A percentile compares a stretch with the other conserved stretches of the same genome.
Evolutionary conservation across 371 early-diverging fungal species (phyloP).

Genomic region (Mortierella sp.): DNA sequence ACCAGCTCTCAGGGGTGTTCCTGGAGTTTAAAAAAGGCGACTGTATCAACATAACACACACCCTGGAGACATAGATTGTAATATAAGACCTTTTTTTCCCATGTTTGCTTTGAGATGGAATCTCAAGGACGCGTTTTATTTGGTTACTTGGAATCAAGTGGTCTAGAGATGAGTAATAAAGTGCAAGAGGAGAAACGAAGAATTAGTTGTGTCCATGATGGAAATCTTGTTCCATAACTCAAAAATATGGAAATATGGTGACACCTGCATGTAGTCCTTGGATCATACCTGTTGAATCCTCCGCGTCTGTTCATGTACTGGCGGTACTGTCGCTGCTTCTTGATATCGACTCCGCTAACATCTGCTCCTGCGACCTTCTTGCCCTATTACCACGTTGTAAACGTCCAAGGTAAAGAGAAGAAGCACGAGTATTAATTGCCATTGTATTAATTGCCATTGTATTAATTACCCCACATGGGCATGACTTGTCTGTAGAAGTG

Average conservation of each 20-base stretch:
- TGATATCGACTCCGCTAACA: slow-evolving; percentile 78
- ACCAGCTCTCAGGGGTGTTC: slow-evolving; percentile 48
- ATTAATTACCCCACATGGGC: not conserved
- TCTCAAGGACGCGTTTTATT: not conserved
- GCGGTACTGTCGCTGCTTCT: slow-evolving; percentile 86
- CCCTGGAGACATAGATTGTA: not conserved
- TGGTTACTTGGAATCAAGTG: slow-evolving; percentile 1
- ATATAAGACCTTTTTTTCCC: not conserved
- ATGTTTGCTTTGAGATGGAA: not conserved
- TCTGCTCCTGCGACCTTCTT: slow-evolving; percentile 79
- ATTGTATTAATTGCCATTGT: not conserved
- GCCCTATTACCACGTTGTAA: slow-evolving; percentile 51
- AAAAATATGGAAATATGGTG: not conserved
- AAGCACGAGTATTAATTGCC: not conserved
- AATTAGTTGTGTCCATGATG: not conserved
- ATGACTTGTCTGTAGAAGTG: too few relatives aligned
- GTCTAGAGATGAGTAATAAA: not conserved
- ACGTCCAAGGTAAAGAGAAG: not conserved
- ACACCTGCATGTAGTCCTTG: not conserved
- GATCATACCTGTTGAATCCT: slow-evolving; percentile 85
- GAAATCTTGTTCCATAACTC: not conserved
- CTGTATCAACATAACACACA: not conserved
- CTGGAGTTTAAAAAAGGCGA: slow-evolving; percentile 44
- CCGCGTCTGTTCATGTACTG: slow-evolving; percentile 97
- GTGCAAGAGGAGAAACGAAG: not conserved